Evolutionary conservation across 768 basidiomycete genomes (phyloP).

Genomic region (Artomyces pyxidatus): DNA sequence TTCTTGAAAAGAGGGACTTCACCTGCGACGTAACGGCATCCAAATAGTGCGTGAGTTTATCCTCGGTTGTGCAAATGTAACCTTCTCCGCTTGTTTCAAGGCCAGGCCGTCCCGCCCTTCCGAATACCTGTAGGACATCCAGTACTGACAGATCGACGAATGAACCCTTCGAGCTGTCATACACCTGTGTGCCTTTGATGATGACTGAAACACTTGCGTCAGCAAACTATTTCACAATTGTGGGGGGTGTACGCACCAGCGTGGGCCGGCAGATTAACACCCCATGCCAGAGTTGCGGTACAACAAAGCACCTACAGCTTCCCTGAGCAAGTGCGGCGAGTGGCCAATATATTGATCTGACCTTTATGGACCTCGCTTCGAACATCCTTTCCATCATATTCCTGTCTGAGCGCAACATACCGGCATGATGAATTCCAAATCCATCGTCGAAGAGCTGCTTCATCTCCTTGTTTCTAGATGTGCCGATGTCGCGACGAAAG

Average conservation of each 20-base stretch:
- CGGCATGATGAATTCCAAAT: conserved; percentile 97
- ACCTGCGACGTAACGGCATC: conserved; percentile 85
- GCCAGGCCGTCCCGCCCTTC: conserved; percentile 86
- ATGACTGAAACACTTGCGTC: conserved; percentile 43
- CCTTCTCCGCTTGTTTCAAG: conserved; percentile 92
- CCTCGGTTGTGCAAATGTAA: conserved; percentile 91
- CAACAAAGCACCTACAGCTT: conserved; percentile 89
- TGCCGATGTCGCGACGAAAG: conserved; percentile 70
- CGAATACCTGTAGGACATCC: conserved; percentile 96
- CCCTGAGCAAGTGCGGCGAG: background rate
- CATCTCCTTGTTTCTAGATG: conserved; percentile 93
- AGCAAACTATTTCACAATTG: conserved; percentile 1
- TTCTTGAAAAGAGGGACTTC: conserved; percentile 16
- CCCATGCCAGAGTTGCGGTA: conserved; percentile 98
- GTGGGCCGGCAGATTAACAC: conserved; percentile 97
- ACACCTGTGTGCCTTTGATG: conserved; percentile 97
- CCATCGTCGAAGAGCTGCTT: conserved; percentile 86
- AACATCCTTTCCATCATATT: conserved; percentile 96
- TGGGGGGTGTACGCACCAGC: conserved; percentile 49
- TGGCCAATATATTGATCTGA: conserved; percentile 21
- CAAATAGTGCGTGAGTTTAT: conserved; percentile 88
- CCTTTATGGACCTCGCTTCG: conserved; percentile 86
- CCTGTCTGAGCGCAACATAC: conserved; percentile 90
- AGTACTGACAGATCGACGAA: conserved; percentile 91
- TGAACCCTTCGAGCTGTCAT: conserved; percentile 82